Base-by-base conservation (phyloP, 202 grass and related monocot species). In the Saccharum hybrid region DNA sequence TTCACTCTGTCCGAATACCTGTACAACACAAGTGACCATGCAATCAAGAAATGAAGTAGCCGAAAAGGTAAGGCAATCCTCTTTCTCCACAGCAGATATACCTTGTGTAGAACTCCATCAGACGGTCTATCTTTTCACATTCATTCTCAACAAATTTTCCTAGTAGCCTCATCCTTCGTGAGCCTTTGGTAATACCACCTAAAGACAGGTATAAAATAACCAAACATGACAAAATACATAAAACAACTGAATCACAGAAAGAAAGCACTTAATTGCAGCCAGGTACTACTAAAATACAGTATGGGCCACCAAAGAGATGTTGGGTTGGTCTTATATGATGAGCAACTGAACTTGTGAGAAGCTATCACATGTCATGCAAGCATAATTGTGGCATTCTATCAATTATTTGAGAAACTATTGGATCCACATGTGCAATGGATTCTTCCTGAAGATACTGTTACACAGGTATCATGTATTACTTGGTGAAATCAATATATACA, bases 81-180 rank as follows among this genome's bases (percentile, higher is more conserved):
- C 46, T 74, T 74, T 85, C 72, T 77, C 39, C 9, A 74, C 51
- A 78, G 13, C 40, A 80, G 22, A 64, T 71, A 72, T 88, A 95
- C 92, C 92, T 84, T 83, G 69, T 87, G 78, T 95, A 98, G 10
- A 98, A 86, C 84, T 98, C 96, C 96, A 98, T 93, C 38, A 98
- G 82, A 30, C 92, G 76, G 63, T 98, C 96, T 86, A 98, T 93
- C 74, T 98, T 98, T 87, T 98, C 96, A 43, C 92, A 98, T 86
- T 98, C 96, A 51, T 93, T 95, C 88, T 98, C 96, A 57, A 98
- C 90, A 88, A 98, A 98, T 85, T 98, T 98, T 77, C 89, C 90
- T 80, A 98, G 62, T 83, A 98, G 82, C 66, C 96, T 91, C 37
- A 93, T 94, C 83, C 89, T 87, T 89, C 92, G 92, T 68, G 96